Conservation (phyloP, 805 yeast genomes). For the Sugiyamaella qingdaonensis region DNA sequence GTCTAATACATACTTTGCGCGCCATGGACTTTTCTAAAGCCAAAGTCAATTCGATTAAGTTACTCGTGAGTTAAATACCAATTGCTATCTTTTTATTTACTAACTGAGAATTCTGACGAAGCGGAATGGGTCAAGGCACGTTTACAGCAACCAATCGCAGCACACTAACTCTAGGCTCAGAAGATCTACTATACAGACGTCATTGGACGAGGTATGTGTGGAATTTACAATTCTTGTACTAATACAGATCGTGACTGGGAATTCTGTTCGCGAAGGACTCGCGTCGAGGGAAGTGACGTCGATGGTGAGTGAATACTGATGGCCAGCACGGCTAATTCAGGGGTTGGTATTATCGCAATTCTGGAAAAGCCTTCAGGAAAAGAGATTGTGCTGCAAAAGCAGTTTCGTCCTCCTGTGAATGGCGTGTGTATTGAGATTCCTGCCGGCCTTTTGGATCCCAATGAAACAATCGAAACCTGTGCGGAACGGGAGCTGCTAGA, state of each 20-base stretch:
- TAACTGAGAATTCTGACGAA: constrained; percentile 34
- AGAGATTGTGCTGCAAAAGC: constrained; percentile 70
- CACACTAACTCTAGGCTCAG: constrained; percentile 31
- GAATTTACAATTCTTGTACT: constrained; percentile 29
- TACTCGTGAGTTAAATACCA: constrained; percentile 20
- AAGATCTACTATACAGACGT: constrained; percentile 41
- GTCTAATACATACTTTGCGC: neutral
- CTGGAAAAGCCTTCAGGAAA: constrained; percentile 49
- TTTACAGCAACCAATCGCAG: neutral
- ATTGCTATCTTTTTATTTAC: neutral
- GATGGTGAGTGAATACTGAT: constrained; percentile 50
- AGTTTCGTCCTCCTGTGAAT: constrained; percentile 87
- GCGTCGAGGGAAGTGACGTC: constrained; percentile 54
- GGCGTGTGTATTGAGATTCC: constrained; percentile 92
- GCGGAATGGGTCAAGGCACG: constrained; percentile 60
- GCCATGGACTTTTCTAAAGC: constrained; percentile 26
- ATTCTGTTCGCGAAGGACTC: constrained; percentile 75
- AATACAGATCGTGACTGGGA: constrained; percentile 71
- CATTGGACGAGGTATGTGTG: constrained; percentile 43
- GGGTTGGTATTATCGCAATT: constrained; percentile 79
- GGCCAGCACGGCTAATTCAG: constrained; percentile 10
- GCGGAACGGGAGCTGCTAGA: constrained; percentile 86
- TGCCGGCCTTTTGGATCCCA: constrained; percentile 88
- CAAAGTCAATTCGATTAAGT: constrained; percentile 25
- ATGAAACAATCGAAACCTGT: constrained; percentile 69